phyloP scores from a whole-genome alignment of 1,284 basidiomycete species.

The Cryptococcus deneoformans region DNA sequence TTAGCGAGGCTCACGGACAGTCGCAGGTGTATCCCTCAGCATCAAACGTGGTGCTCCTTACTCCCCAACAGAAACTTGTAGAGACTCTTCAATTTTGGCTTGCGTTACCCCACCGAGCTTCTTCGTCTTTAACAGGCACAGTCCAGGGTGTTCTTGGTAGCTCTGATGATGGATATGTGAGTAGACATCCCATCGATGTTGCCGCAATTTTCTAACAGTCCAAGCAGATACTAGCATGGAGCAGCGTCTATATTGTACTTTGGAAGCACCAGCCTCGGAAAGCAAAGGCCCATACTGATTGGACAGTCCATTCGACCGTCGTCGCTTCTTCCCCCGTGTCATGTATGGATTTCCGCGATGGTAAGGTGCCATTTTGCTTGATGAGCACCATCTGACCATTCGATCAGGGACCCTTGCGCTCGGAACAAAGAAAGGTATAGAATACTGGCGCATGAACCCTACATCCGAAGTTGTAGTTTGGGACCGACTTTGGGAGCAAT shows the following conservation, averaged over 20 bases:
- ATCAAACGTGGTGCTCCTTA: conserved; percentile 34
- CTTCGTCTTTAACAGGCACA: conserved; percentile 19
- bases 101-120: conserved; percentile 37
- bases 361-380: conserved; percentile 13
- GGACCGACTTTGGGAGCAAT: conserved; percentile 37
- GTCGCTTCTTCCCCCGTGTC: conserved; percentile 27
- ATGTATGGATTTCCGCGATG: conserved; percentile 29
- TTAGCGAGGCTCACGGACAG: conserved; percentile 3
- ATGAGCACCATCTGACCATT: background rate
- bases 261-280: conserved; percentile 26
- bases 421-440: conserved; percentile 33
- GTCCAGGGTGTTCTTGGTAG: conserved; percentile 33
- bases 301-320: conserved; percentile 37
- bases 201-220: background rate
- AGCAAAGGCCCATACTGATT: conserved; percentile 14
- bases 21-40: conserved; percentile 37
- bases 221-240: conserved; percentile 42
- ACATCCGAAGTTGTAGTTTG: conserved; percentile 38
- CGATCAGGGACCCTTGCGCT: conserved; percentile 26
- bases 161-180: conserved; percentile 22
- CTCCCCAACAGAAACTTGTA: conserved; percentile 28
- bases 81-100: conserved; percentile 41
- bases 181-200: background rate
- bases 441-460: conserved; percentile 36
- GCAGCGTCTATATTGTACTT: conserved; percentile 34